Percentiles rank a stretch among this genome's conserved stretches.
phyloP scores from a whole-genome alignment of 495 filamentous ascomycete species.

The Aspergillus cristatus region DNA sequence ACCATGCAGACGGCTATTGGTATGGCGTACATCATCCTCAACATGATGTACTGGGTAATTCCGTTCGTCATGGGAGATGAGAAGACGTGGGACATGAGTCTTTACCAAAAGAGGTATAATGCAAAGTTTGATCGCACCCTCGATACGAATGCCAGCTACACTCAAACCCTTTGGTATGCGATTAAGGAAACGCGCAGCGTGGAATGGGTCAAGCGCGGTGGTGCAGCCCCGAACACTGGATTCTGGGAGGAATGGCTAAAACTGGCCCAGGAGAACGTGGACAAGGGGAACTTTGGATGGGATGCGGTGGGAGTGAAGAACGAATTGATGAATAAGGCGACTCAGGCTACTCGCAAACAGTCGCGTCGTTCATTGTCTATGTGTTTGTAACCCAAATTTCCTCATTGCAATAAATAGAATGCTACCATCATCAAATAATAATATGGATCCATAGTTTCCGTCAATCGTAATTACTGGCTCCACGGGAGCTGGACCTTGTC shows the following conservation, averaged over 20 bases:
- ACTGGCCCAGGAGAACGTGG: not conserved
- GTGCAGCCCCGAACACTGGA: not conserved
- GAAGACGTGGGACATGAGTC: conserved; percentile 40
- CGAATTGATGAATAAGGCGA: not conserved
- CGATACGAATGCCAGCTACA: conserved; percentile 19
- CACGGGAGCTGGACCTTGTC: conserved; percentile 1
- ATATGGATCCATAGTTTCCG: not conserved
- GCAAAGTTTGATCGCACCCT: not conserved
- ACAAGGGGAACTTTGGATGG: not conserved
- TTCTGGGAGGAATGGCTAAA: not conserved
- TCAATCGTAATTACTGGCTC: not conserved
- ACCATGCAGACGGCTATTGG: conserved; percentile 50
- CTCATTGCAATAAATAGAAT: not conserved
- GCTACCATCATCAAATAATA: not conserved
- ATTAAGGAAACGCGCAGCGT: not conserved
- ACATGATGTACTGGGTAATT: conserved; percentile 50
- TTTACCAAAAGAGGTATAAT: conserved; percentile 22
- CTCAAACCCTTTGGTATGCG: not conserved
- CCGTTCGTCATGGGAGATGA: conserved; percentile 35
- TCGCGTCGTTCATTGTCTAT: too few relatives aligned
- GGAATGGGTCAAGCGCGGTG: not conserved
- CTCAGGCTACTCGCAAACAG: too few relatives aligned
- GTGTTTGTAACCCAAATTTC: not conserved
- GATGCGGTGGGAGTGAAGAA: not conserved
- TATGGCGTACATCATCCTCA: conserved; percentile 47